These are phyloP conservation scores for Beauveria sp. DNA, from an alignment of 2,329 filamentous ascomycete genomes.

Conservation along the genomic window DNA sequence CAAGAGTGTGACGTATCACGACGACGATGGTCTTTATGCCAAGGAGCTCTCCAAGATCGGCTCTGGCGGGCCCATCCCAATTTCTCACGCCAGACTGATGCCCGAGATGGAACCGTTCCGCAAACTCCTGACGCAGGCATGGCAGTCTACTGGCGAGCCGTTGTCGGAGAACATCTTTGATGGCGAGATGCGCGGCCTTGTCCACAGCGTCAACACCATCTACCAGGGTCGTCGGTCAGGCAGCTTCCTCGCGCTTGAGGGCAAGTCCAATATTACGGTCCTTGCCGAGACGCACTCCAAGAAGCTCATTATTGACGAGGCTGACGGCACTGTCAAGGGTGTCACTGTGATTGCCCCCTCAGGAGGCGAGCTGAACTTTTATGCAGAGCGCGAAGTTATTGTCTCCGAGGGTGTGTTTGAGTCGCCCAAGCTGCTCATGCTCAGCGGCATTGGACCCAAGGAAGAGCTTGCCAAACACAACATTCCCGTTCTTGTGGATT, in stretches of 20 bases:
- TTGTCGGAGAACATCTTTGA: constrained; percentile 48
- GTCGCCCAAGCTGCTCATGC: constrained; percentile 56
- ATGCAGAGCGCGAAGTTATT: constrained; percentile 41
- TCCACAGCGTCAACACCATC: constrained; percentile 46
- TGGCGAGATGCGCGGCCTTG: constrained; percentile 46
- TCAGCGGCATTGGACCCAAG: constrained; percentile 54
- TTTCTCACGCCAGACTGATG: constrained; percentile 47
- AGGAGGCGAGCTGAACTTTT: constrained; percentile 25
- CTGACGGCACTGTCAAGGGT: constrained; percentile 20
- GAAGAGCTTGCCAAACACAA: constrained; percentile 42
- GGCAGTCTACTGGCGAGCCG: constrained; percentile 42
- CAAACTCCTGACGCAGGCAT: constrained; percentile 41
- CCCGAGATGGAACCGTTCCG: constrained; percentile 45
- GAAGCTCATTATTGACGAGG: constrained; percentile 41
- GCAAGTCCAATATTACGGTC: constrained; percentile 49
- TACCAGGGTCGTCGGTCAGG: constrained; percentile 49
- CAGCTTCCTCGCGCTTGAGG: constrained; percentile 41
- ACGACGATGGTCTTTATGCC: constrained; percentile 40
- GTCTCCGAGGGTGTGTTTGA: constrained; percentile 50
- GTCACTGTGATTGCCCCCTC: constrained; percentile 4
- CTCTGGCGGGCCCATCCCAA: constrained; percentile 40
- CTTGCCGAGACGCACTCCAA: constrained; percentile 41
- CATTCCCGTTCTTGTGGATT: constrained; percentile 48
- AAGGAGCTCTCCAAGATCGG: constrained; percentile 43
- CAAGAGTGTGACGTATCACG: constrained; percentile 51